phyloP scores from a whole-genome alignment of 2,329 filamentous ascomycete species.

The Trichoderma sp. region DNA sequence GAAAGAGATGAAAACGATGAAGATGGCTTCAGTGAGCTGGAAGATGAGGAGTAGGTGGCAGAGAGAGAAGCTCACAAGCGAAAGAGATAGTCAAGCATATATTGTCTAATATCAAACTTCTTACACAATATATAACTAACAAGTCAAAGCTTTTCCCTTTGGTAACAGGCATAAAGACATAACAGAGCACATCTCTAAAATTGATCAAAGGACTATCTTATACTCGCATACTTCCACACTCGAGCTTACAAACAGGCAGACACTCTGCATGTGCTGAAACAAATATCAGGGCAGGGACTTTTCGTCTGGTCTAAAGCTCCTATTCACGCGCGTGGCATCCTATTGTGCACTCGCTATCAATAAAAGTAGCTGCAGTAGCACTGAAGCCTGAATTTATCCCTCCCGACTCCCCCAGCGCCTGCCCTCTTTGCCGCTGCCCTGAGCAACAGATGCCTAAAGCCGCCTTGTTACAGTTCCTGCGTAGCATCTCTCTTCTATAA shows the following conservation, averaged over 20 bases:
- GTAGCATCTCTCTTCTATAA: background rate
- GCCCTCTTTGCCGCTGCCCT: background rate
- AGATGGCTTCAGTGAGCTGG: background rate
- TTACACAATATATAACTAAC: too few relatives aligned
- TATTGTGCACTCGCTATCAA: background rate
- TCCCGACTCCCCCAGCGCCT: background rate
- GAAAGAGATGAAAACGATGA: constrained; percentile 4
- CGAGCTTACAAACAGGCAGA: background rate
- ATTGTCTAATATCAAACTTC: too few relatives aligned
- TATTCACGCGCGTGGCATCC: background rate
- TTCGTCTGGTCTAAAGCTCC: background rate
- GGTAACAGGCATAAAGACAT: background rate
- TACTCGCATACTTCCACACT: background rate
- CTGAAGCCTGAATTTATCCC: background rate
- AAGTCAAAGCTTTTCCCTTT: too few relatives aligned
- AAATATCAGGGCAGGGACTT: background rate
- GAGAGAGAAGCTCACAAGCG: too few relatives aligned
- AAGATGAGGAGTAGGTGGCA: background rate
- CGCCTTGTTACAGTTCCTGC: background rate
- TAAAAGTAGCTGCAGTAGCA: background rate
- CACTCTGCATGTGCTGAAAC: background rate
- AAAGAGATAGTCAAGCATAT: too few relatives aligned
- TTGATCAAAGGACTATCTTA: too few relatives aligned
- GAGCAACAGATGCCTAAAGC: background rate
- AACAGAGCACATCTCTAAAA: background rate